phyloP scores from a whole-genome alignment of 305 asterid species.

The Solanum hybrid region DNA sequence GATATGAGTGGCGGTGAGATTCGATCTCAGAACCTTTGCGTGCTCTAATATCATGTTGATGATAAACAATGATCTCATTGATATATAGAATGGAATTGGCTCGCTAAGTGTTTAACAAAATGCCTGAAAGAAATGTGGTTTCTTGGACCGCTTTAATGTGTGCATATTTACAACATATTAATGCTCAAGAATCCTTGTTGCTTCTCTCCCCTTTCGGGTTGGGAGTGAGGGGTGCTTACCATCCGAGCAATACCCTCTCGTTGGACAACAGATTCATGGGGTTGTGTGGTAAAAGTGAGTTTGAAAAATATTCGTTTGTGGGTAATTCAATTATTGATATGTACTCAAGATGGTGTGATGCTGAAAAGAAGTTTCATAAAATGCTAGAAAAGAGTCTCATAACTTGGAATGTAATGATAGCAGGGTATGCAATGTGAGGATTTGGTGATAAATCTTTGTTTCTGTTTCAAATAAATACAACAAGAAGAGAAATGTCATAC shows the following conservation, averaged over 20 bases:
- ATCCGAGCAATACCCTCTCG: not conserved
- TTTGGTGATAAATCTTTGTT: constrained; percentile 26
- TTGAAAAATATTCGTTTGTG: constrained; percentile 36
- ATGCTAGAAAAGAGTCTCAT: constrained; percentile 33
- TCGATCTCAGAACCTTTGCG: not conserved
- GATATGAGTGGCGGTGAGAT: not conserved
- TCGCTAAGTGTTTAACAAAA: constrained; percentile 31
- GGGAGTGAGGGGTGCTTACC: not conserved
- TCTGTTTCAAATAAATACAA: constrained; percentile 27
- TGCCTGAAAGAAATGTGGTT: constrained; percentile 44
- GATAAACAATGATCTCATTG: constrained; percentile 36
- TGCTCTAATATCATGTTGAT: not conserved
- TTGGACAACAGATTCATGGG: constrained; percentile 48
- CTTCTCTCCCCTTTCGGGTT: not conserved
- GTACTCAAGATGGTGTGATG: constrained; percentile 43
- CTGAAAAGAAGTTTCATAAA: constrained; percentile 31
- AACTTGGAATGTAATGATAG: constrained; percentile 52
- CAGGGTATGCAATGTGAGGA: constrained; percentile 34
- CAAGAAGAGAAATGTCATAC: constrained; percentile 37
- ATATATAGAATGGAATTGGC: constrained; percentile 10
- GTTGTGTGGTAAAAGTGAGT: constrained; percentile 37
- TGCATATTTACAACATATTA: constrained; percentile 29
- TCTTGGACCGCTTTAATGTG: constrained; percentile 53
- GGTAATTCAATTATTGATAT: constrained; percentile 49
- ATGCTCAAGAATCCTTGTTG: constrained; percentile 24